phyloP scores from a whole-genome alignment of 2,329 filamentous ascomycete species.

The Neonectria sp. region DNA sequence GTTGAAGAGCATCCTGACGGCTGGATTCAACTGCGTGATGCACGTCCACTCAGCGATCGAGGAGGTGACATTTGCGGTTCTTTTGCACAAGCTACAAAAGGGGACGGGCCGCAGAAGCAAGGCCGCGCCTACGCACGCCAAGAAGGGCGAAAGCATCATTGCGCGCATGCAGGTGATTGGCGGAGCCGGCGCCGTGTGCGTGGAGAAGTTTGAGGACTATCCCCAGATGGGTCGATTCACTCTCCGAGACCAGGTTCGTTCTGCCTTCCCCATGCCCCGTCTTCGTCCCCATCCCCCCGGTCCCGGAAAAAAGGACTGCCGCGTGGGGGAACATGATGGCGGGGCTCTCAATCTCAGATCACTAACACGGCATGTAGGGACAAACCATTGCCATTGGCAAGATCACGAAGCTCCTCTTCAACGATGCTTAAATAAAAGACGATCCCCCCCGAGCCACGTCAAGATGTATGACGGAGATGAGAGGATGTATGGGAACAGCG shows the following conservation, averaged over 20 bases:
- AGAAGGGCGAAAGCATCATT: constrained; percentile 86
- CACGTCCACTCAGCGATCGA: constrained; percentile 98
- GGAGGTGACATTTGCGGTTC: constrained; percentile 90
- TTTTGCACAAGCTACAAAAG: constrained; percentile 96
- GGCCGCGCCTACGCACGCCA: constrained; percentile 91
- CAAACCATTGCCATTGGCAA: constrained; percentile 99
- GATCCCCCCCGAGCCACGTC: constrained; percentile 25
- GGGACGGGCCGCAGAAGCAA: constrained; percentile 95
- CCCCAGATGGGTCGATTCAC: constrained; percentile 94
- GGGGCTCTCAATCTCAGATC: constrained; percentile 33
- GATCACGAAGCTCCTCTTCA: constrained; percentile 87
- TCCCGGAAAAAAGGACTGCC: constrained; percentile 9
- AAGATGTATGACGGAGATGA: constrained; percentile 30
- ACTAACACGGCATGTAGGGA: constrained; percentile 70
- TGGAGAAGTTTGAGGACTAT: constrained; percentile 97
- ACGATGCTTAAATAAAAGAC: constrained; percentile 49
- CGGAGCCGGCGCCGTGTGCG: constrained; percentile 88
- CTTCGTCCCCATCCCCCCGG: constrained; percentile 18
- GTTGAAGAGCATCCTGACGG: constrained; percentile 92
- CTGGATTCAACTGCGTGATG: constrained; percentile 97
- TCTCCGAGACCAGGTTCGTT: constrained; percentile 84
- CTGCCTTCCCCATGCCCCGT: constrained; percentile 29
- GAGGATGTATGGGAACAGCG: constrained; percentile 29
- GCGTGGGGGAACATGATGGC: constrained; percentile 21
- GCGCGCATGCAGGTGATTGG: constrained; percentile 90